Conservation (phyloP, 805 yeast species). For the Yamadazyma phyllophila region DNA sequence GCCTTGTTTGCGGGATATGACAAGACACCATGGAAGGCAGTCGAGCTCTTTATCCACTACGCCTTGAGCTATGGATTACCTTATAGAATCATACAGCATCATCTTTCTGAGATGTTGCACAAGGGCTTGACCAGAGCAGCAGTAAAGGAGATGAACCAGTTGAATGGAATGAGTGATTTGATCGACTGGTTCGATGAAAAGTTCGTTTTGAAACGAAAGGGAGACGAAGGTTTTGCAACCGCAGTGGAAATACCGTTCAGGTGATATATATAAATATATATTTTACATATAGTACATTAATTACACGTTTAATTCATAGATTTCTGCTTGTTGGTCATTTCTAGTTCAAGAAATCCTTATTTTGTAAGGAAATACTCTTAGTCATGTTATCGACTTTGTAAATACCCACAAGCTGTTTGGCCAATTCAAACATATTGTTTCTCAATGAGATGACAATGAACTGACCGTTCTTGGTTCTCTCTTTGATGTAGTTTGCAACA, state of each 20-base stretch:
- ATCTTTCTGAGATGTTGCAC: constrained; percentile 82
- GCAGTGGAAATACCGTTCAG: constrained; percentile 36
- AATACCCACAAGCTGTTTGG: constrained; percentile 91
- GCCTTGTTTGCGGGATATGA: constrained; percentile 76
- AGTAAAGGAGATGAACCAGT: constrained; percentile 59
- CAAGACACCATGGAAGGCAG: constrained; percentile 85
- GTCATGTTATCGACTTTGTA: constrained; percentile 93
- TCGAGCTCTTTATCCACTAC: constrained; percentile 80
- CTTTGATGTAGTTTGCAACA: constrained; percentile 95
- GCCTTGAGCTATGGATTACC: constrained; percentile 81
- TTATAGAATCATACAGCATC: constrained; percentile 81
- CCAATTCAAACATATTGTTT: constrained; percentile 96
- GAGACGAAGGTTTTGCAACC: constrained; percentile 69
- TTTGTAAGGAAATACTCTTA: constrained; percentile 72
- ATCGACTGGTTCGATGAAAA: constrained; percentile 78
- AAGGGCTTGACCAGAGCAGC: constrained; percentile 35
- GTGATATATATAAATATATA: constrained; percentile 1
- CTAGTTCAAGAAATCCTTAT: constrained; percentile 45
- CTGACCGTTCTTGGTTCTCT: constrained; percentile 93
- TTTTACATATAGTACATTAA: not conserved
- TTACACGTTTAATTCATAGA: not conserved
- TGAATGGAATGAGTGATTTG: constrained; percentile 56
- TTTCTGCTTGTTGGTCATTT: not conserved
- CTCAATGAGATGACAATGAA: constrained; percentile 92
- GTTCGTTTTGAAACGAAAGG: constrained; percentile 64